A percentile compares a stretch with the other conserved stretches of the same genome.
These are phyloP conservation scores for Aegilops umbellulata DNA, from an alignment of 176 grass and related monocot genomes.

Conservation along the genomic window DNA sequence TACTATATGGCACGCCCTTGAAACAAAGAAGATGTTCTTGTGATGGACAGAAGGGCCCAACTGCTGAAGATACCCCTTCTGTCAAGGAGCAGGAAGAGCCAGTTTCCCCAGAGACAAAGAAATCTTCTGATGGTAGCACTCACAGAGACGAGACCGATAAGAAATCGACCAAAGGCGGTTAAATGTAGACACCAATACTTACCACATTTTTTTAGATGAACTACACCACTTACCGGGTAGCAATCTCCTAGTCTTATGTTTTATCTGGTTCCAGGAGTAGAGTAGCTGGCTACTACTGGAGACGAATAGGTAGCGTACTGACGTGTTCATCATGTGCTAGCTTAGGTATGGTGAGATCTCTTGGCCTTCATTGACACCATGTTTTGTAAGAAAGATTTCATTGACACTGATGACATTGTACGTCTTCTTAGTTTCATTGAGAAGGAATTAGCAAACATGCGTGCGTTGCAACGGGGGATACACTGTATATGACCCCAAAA, in stretches of 20 bases:
- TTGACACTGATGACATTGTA: neutral
- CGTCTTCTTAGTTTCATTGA: neutral
- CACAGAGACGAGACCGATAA: neutral
- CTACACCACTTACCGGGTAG: too few relatives aligned
- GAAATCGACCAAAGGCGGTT: neutral
- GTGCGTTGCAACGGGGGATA: too few relatives aligned
- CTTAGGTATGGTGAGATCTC: neutral
- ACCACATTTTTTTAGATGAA: too few relatives aligned
- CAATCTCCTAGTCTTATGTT: neutral
- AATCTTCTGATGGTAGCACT: constrained; percentile 9
- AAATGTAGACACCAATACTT: neutral
- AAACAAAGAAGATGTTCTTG: neutral
- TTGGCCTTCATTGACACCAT: neutral
- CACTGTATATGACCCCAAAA: too few relatives aligned
- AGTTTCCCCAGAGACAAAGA: neutral
- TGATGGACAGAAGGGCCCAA: neutral
- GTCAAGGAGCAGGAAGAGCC: neutral
- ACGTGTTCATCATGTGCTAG: neutral
- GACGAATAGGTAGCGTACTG: neutral
- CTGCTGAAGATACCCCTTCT: neutral
- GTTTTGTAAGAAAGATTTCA: neutral
- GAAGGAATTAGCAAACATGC: neutral
- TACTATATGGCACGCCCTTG: neutral
- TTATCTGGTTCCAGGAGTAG: neutral
- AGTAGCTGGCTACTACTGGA: neutral